These are phyloP conservation scores for Verticillium zaregamsianum DNA, from an alignment of 2,329 filamentous ascomycete genomes.

Conservation along the genomic window DNA sequence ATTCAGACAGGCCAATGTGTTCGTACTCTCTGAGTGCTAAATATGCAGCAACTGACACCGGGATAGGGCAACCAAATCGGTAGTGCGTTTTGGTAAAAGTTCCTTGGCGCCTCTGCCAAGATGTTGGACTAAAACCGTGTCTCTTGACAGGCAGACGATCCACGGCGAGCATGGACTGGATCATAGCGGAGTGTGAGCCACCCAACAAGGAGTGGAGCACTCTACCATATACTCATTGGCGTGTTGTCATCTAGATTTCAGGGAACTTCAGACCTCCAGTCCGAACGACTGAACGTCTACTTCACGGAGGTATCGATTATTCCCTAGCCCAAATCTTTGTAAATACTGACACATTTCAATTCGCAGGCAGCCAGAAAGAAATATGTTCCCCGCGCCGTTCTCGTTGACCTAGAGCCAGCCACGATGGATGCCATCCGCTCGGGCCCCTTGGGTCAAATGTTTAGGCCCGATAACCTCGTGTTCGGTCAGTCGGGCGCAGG, in stretches of 20 bases:
- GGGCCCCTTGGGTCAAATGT: conserved; percentile 96
- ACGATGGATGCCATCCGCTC: conserved; percentile 99
- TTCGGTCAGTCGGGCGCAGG: conserved; percentile 98
- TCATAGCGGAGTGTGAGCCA: conserved; percentile 81
- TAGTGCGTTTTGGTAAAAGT: conserved; percentile 64
- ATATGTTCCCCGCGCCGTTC: conserved; percentile 97
- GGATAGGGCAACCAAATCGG: conserved; percentile 97
- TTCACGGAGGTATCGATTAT: conserved; percentile 65
- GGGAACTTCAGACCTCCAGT: conserved; percentile 94
- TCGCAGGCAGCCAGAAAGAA: conserved; percentile 87
- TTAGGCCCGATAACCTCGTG: conserved; percentile 99
- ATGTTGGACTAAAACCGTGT: too few species aligned
- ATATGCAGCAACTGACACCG: not conserved
- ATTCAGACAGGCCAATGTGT: conserved; percentile 99
- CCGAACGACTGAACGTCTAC: conserved; percentile 99
- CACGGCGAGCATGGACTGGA: conserved; percentile 94
- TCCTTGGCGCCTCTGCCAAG: too few species aligned
- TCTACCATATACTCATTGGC: not conserved
- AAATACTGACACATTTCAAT: not conserved
- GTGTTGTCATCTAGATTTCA: conserved; percentile 60
- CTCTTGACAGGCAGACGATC: conserved; percentile 59
- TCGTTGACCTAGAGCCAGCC: conserved; percentile 98
- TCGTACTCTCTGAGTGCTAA: conserved; percentile 20
- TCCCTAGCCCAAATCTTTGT: not conserved
- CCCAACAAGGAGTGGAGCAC: conserved; percentile 20